Conservation (phyloP, 345 rosid species). For the Lenwebbia sp. region DNA sequence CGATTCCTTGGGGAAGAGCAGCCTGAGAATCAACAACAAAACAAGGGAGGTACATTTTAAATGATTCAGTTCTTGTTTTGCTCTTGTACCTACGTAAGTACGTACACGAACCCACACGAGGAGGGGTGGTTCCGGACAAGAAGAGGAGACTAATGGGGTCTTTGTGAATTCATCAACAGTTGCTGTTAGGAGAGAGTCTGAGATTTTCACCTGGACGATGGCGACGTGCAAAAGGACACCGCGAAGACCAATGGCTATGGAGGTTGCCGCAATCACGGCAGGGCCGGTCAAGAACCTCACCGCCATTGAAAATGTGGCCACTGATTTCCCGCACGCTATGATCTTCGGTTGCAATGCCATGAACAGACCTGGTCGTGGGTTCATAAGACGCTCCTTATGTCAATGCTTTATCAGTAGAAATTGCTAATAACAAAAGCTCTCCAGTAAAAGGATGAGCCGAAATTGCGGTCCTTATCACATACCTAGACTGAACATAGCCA, state of each 20-base stretch:
- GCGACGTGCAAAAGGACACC: conserved; percentile 68
- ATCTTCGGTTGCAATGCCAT: conserved; percentile 83
- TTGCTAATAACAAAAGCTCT: background rate
- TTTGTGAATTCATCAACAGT: background rate
- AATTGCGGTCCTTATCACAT: background rate
- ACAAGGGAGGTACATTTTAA: background rate
- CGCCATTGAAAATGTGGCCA: conserved; percentile 74
- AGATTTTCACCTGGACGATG: conserved; percentile 52
- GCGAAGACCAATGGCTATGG: conserved; percentile 68
- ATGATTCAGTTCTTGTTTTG: background rate
- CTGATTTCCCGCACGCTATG: conserved; percentile 73
- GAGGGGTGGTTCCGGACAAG: background rate
- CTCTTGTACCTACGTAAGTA: background rate
- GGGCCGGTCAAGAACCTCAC: conserved; percentile 79
- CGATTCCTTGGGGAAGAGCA: conserved; percentile 38
- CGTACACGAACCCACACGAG: background rate
- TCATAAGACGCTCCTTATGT: background rate
- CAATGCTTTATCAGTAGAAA: background rate
- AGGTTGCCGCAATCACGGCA: conserved; percentile 79
- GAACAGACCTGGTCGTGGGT: conserved; percentile 40
- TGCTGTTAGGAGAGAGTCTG: background rate
- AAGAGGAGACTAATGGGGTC: background rate
- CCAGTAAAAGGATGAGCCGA: background rate
- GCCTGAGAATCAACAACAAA: conserved; percentile 8
- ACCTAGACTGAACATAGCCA: conserved; percentile 93